phyloP scores from a whole-genome alignment of 1,284 basidiomycete genomes.

The Ustilago cynodontis region DNA sequence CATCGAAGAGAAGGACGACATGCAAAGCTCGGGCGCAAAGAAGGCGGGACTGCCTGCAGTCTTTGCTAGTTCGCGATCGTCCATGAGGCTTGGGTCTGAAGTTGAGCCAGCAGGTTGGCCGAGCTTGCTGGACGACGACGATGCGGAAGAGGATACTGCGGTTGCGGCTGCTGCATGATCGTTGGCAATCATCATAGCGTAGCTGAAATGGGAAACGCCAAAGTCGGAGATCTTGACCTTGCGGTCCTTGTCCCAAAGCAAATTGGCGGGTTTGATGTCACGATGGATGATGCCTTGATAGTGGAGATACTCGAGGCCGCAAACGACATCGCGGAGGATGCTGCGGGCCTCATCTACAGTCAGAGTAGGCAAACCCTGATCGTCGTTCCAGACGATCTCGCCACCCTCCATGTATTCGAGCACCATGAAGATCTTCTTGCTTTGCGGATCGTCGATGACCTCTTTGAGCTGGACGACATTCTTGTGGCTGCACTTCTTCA shows the following conservation, averaged over 20 bases:
- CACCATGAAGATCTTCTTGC: conserved; percentile 93
- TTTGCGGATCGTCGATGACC: conserved; percentile 92
- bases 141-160: conserved; percentile 16
- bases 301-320: conserved; percentile 94
- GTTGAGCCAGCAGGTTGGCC: conserved; percentile 18
- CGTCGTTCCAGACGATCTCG: conserved; percentile 86
- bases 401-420: conserved; percentile 97
- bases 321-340: conserved; percentile 90
- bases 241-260: conserved; percentile 87
- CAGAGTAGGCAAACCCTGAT: conserved; percentile 76
- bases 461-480: conserved; percentile 92
- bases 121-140: conserved; percentile 14
- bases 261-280: conserved; percentile 98
- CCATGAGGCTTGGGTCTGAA: conserved; percentile 74
- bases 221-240: conserved; percentile 96
- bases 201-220: conserved; percentile 94
- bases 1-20: conserved; percentile 61
- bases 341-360: conserved; percentile 84
- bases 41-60: conserved; percentile 98
- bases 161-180: conserved; percentile 37
- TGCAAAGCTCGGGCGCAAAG: conserved; percentile 92
- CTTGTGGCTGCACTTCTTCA: conserved; percentile 90
- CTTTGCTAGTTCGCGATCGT: conserved; percentile 88
- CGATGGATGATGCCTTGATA: conserved; percentile 98
- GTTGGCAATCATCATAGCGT: conserved; percentile 73